A percentile compares a stretch with the other conserved stretches of the same genome.
These are phyloP conservation scores for Cladophialophora bantiana DNA, from an alignment of 2,329 filamentous ascomycete genomes.

Conservation along the genomic window DNA sequence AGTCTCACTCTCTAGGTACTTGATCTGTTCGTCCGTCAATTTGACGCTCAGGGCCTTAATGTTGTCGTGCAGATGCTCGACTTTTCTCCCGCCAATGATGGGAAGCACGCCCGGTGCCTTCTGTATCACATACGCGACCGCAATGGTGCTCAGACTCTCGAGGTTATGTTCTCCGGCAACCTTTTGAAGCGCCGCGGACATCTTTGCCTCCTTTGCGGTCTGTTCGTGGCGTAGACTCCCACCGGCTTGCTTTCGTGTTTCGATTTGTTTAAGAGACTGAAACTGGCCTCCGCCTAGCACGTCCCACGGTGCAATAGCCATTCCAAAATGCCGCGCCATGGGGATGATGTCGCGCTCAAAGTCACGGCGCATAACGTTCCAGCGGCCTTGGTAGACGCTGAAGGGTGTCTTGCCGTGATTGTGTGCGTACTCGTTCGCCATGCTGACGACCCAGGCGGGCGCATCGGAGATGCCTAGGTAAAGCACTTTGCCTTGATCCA, in stretches of 20 bases:
- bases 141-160: constrained; percentile 43
- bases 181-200: constrained; percentile 32
- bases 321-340: constrained; percentile 68
- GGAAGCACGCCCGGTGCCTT: constrained; percentile 63
- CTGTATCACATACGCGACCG: constrained; percentile 59
- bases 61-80: constrained; percentile 63
- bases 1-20: no score
- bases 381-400: constrained; percentile 71
- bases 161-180: constrained; percentile 27
- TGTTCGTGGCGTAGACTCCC: constrained; percentile 38
- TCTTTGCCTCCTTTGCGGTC: constrained; percentile 28
- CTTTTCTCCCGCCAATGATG: constrained; percentile 60
- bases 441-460: constrained; percentile 47
- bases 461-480: constrained; percentile 62
- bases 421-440: constrained; percentile 65
- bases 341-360: constrained; percentile 72
- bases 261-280: constrained; percentile 51
- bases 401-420: constrained; percentile 73
- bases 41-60: constrained; percentile 61
- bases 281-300: constrained; percentile 60
- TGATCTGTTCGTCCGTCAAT: no score
- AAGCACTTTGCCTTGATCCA: constrained; percentile 67
- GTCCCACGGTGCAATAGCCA: constrained; percentile 65
- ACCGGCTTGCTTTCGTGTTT: constrained; percentile 41
- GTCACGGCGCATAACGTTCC: constrained; percentile 67